phyloP scores from a whole-genome alignment of 192 early-diverging fungal genomes.

The Coemansia sp. region DNA sequence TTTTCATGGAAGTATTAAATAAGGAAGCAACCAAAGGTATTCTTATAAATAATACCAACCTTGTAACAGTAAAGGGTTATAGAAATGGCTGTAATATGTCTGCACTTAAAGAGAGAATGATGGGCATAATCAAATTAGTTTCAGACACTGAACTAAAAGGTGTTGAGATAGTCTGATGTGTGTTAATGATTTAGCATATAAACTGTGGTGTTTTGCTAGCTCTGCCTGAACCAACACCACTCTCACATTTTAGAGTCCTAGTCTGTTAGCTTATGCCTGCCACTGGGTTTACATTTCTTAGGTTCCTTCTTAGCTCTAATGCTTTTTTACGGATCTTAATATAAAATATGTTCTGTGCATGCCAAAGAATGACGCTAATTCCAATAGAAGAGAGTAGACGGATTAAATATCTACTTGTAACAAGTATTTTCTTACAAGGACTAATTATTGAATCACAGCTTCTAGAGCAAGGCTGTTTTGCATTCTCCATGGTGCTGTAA shows the following conservation, averaged over 20 bases:
- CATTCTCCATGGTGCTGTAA: too few relatives aligned
- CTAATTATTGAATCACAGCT: too few relatives aligned
- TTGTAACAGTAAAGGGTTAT: background rate
- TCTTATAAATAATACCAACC: background rate
- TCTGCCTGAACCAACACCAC: background rate
- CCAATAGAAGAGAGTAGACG: too few relatives aligned
- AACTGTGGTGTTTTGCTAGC: background rate
- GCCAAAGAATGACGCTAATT: too few relatives aligned
- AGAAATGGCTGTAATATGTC: background rate
- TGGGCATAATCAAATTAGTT: background rate
- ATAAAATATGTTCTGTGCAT: too few relatives aligned
- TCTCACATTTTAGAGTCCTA: background rate
- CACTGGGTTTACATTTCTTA: too few relatives aligned
- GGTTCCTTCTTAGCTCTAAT: too few relatives aligned
- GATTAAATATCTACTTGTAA: too few relatives aligned
- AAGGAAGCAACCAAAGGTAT: background rate
- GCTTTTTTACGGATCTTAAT: too few relatives aligned
- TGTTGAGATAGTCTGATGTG: background rate
- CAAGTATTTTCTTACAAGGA: too few relatives aligned
- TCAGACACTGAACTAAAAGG: background rate
- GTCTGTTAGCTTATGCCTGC: background rate
- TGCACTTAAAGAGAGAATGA: background rate
- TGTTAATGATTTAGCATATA: background rate
- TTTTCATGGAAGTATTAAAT: background rate
- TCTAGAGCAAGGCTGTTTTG: too few relatives aligned